Evolutionary conservation across 345 rosid genomes (phyloP), one percentile per base, ranked within the genome.

Genomic region (Sisymbrium irio): DNA sequence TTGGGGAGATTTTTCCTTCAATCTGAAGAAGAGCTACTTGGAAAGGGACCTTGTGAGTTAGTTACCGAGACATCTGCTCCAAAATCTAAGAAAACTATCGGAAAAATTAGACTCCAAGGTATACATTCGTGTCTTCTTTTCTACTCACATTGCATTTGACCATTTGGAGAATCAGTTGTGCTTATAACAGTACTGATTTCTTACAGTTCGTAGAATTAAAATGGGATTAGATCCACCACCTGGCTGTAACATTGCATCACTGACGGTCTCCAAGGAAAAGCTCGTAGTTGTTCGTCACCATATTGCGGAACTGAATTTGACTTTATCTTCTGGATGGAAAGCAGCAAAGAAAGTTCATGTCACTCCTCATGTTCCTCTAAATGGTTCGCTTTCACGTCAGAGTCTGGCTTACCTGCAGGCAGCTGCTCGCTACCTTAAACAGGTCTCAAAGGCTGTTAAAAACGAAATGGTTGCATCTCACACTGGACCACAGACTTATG

Each of bases 61-160:
- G 87, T 83, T 32, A 80, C 78, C 28, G 93, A 90, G 65, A 77
- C 80, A 61, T 82, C 85, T 75, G 87, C 92, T 62, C 77, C 87
- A 20, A 91, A 92, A 70, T 68, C 91, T 15, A 92, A 88, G 81
- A 94, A 83, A 79, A 81, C 83, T 36, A 78, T 82, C 53, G 97
- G 97, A 70, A 95, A 92, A 84, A 83, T 95, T 83, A 89, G 83
- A 79, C 89, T 95, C 73, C 92, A 92, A 88, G 97, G 99, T 92
- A 84, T 15, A 66, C 32, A 27, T 27, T 27, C 3, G 28, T 27
- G 3, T 27, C 28, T 27, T 27, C 3, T 27, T 27, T 27, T 25
- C 45, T 20, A 41, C 47, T 64, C 65, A 27, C 36, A 35, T 36
- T 69, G 60, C 12, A 62, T 47, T 77, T 65, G 49, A 57, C 25